Evolutionary conservation across 1,284 basidiomycete species (phyloP).

Genomic region (Fomitiporia mediterranea): DNA sequence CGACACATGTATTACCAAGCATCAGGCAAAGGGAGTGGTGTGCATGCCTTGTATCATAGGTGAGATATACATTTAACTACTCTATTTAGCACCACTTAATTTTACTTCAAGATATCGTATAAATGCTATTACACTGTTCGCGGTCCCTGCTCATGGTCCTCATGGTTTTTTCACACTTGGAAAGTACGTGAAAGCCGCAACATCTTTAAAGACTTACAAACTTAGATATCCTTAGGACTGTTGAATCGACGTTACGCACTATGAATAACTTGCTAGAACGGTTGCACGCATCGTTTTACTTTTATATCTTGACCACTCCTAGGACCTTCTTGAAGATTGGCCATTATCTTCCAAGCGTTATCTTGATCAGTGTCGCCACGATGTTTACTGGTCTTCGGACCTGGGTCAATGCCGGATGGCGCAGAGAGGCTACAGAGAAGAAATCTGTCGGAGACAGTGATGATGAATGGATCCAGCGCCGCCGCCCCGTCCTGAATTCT

Average conservation of each 20-base stretch:
- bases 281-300: constrained; percentile 93
- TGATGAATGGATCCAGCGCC: constrained; percentile 34
- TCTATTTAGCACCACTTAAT: not conserved
- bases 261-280: constrained; percentile 91
- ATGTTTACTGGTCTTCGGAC: constrained; percentile 73
- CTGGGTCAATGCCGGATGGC: constrained; percentile 70
- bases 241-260: constrained; percentile 85
- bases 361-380: constrained; percentile 77
- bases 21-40: constrained; percentile 66
- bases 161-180: constrained; percentile 95
- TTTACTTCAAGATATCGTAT: constrained; percentile 71
- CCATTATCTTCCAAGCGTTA: constrained; percentile 79
- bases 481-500: constrained; percentile 46
- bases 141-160: constrained; percentile 82
- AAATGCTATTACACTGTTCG: constrained; percentile 90
- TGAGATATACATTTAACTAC: constrained; percentile 29
- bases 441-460: constrained; percentile 21
- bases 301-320: constrained; percentile 79
- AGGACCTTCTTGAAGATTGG: constrained; percentile 86
- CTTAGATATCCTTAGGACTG: constrained; percentile 41
- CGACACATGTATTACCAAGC: constrained; percentile 68
- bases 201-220: not conserved
- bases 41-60: constrained; percentile 78
- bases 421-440: constrained; percentile 22
- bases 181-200: constrained; percentile 42